These are phyloP conservation scores for Apiospora marii DNA, from an alignment of 2,329 filamentous ascomycete species.

Conservation along the genomic window DNA sequence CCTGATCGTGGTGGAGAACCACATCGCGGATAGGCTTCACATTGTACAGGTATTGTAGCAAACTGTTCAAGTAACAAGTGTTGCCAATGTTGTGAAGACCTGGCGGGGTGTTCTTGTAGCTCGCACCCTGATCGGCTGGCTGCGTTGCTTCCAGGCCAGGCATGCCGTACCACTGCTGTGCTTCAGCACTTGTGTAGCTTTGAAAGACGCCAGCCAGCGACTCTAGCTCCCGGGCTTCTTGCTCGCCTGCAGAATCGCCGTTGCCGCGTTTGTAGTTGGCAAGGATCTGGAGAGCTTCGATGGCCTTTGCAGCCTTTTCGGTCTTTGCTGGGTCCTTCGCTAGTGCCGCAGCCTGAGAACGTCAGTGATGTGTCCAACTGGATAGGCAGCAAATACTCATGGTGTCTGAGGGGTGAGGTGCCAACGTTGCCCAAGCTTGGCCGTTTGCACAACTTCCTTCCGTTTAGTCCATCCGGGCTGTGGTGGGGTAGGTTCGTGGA, in stretches of 20 bases:
- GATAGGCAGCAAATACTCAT: neutral
- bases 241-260: conserved; percentile 16
- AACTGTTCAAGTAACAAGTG: conserved; percentile 96
- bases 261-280: conserved; percentile 35
- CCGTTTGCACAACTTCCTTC: no score
- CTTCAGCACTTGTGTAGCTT: neutral
- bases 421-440: neutral
- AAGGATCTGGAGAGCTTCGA: conserved; percentile 34
- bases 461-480: neutral
- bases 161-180: conserved; percentile 24
- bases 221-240: conserved; percentile 36
- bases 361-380: neutral
- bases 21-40: conserved; percentile 82
- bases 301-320: conserved; percentile 38
- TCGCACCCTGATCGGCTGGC: conserved; percentile 25
- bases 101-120: conserved; percentile 71
- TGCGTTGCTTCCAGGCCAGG: conserved; percentile 26
- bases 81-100: conserved; percentile 95
- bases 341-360: neutral
- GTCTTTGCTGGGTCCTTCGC: conserved; percentile 17
- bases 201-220: conserved; percentile 31
- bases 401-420: neutral
- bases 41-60: conserved; percentile 94
- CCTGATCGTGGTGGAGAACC: conserved; percentile 70
- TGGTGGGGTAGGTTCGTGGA: neutral